Evolutionary conservation across 202 grass and related monocot species (phyloP).

Genomic region (Digitaria exilis): DNA sequence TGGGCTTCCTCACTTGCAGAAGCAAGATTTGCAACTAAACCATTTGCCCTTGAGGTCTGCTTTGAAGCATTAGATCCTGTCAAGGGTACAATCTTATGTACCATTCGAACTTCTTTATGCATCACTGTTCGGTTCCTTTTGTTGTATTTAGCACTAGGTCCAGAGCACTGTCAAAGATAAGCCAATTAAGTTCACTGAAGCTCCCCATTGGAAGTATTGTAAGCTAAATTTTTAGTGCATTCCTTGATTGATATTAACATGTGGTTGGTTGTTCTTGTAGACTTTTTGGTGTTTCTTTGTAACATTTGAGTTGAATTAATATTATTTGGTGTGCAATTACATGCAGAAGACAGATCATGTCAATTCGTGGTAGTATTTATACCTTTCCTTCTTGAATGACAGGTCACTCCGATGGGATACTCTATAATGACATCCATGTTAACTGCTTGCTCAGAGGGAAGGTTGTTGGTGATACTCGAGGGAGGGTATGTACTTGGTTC

Average conservation of each 20-base stretch:
- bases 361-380: background rate
- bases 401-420: slow-evolving; percentile 90
- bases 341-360: slow-evolving; percentile 15
- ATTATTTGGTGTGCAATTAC: background rate
- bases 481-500: slow-evolving; percentile 65
- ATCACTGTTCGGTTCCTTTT: slow-evolving; percentile 30
- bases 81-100: background rate
- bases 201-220: slow-evolving; percentile 3
- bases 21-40: slow-evolving; percentile 10
- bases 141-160: slow-evolving; percentile 18
- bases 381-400: slow-evolving; percentile 30
- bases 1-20: slow-evolving; percentile 10
- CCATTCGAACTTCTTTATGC: no score
- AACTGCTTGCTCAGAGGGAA: slow-evolving; percentile 67
- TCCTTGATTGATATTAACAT: background rate
- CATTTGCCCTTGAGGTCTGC: background rate
- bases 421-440: slow-evolving; percentile 86
- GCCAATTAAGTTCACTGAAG: background rate
- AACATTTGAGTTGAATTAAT: background rate
- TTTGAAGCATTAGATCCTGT: slow-evolving; percentile 11
- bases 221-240: background rate
- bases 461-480: slow-evolving; percentile 92
- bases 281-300: slow-evolving; percentile 17
- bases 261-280: background rate
- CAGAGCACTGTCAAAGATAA: slow-evolving; percentile 21